Evolutionary conservation across 2,329 filamentous ascomycete species (phyloP).

Genomic region (Aspergillus alliaceus): DNA sequence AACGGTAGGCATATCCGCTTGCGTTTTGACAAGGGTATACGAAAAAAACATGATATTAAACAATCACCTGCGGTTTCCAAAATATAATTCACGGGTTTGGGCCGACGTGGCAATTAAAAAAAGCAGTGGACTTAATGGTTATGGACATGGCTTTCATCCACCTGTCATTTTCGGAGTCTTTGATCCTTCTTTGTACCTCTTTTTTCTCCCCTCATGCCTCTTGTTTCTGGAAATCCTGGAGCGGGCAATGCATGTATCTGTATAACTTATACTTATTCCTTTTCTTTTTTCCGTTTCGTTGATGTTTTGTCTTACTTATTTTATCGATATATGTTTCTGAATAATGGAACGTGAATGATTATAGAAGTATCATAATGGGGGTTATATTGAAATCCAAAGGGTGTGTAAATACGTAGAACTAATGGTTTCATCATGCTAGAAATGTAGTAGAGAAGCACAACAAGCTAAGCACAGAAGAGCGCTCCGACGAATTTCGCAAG

Average conservation of each 20-base stretch:
- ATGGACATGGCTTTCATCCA: constrained; percentile 11
- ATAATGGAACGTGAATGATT: constrained; percentile 29
- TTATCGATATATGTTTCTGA: constrained; percentile 26
- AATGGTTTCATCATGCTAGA: not conserved
- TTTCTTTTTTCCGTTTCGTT: constrained; percentile 18
- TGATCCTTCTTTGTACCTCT: constrained; percentile 11
- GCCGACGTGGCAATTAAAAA: constrained; percentile 10
- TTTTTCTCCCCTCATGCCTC: constrained; percentile 22
- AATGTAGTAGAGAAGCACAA: not conserved
- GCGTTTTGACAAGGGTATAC: constrained; percentile 3
- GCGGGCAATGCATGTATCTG: constrained; percentile 38
- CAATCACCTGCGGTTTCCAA: not conserved
- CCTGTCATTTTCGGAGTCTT: constrained; percentile 16
- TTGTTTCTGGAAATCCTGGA: constrained; percentile 23
- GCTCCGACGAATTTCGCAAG: not conserved
- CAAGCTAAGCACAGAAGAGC: not conserved
- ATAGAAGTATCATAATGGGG: not conserved
- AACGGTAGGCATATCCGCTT: not conserved
- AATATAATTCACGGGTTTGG: constrained; percentile 3
- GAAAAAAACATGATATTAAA: not conserved
- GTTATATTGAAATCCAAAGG: not conserved
- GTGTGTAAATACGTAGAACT: not conserved
- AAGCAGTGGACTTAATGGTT: constrained; percentile 8
- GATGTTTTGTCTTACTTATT: constrained; percentile 20
- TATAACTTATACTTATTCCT: constrained; percentile 30